A percentile compares a stretch with the other conserved stretches of the same genome.
Conservation (phyloP, 2,329 filamentous ascomycete species). For the Botrytis deweyae region DNA sequence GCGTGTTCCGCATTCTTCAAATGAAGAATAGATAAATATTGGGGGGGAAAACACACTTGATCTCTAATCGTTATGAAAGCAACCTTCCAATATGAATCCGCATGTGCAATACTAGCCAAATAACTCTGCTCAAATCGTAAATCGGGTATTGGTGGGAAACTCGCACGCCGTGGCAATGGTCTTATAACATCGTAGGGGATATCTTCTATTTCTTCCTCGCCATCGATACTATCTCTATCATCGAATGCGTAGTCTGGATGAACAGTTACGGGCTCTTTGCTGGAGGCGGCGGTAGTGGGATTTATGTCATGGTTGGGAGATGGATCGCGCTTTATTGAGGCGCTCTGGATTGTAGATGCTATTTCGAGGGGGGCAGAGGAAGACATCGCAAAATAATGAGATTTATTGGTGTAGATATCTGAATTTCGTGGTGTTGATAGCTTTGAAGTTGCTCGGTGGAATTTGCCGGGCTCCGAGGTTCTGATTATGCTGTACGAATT, state of each 20-base stretch:
- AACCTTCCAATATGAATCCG: constrained; percentile 76
- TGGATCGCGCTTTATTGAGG: constrained; percentile 71
- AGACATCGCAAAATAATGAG: constrained; percentile 30
- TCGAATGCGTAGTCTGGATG: constrained; percentile 40
- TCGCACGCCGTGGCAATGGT: constrained; percentile 51
- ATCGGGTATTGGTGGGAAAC: constrained; percentile 72
- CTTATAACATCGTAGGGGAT: constrained; percentile 66
- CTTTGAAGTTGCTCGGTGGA: constrained; percentile 12
- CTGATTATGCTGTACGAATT: neutral
- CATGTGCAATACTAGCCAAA: constrained; percentile 78
- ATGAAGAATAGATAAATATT: neutral
- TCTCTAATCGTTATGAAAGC: constrained; percentile 83
- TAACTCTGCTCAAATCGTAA: constrained; percentile 98
- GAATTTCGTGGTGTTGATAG: constrained; percentile 3
- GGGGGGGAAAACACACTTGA: constrained; percentile 59
- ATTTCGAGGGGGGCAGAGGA: constrained; percentile 59
- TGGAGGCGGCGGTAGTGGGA: constrained; percentile 71
- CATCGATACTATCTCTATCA: constrained; percentile 42
- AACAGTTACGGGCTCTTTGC: constrained; percentile 59
- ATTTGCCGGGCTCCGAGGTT: constrained; percentile 1
- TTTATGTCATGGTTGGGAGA: constrained; percentile 74
- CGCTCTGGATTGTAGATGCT: constrained; percentile 77
- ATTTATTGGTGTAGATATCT: constrained; percentile 1
- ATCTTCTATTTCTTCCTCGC: constrained; percentile 57
- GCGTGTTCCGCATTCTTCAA: constrained; percentile 4